Percentiles rank a stretch among this genome's conserved stretches.
Conservation (phyloP, 352 stramenopile species). For the Pythium folliculosum region DNA sequence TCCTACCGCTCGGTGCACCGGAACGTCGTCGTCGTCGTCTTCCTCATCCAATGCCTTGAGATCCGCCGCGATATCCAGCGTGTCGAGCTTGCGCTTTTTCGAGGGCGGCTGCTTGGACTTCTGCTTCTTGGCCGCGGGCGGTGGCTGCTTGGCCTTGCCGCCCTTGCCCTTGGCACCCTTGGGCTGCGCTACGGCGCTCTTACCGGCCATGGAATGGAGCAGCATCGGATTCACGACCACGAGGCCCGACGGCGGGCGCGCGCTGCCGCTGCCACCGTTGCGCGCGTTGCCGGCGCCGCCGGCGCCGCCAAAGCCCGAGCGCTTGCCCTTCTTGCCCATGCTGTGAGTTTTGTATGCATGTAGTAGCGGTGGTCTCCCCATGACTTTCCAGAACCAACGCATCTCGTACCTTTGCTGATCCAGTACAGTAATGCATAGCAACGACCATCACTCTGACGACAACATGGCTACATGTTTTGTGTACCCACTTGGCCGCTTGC, state of each 20-base stretch:
- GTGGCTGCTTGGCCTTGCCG: conserved; percentile 5
- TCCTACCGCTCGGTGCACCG: background rate
- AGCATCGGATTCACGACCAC: conserved; percentile 54
- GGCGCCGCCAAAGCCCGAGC: conserved; percentile 21
- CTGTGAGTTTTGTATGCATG: background rate
- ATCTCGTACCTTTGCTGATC: conserved; percentile 19
- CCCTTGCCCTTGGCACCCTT: conserved; percentile 7
- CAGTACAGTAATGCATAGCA: conserved; percentile 2
- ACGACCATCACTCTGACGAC: conserved; percentile 11
- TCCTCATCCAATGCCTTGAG: background rate
- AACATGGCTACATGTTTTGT: conserved; percentile 27
- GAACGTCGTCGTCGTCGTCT: background rate
- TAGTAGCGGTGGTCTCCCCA: background rate
- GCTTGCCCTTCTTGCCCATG: conserved; percentile 33
- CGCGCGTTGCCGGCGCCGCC: conserved; percentile 13
- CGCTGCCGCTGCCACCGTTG: background rate
- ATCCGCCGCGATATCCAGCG: background rate
- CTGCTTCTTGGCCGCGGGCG: background rate
- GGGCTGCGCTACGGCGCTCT: background rate
- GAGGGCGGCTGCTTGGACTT: conserved; percentile 6
- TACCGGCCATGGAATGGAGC: conserved; percentile 30
- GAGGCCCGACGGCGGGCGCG: conserved; percentile 23
- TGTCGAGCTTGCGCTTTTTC: conserved; percentile 26
- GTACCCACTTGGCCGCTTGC: too few relatives aligned
- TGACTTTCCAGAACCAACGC: background rate